A percentile compares a stretch with the other conserved stretches of the same genome.
phyloP scores from a whole-genome alignment of 352 stramenopile genomes.

The Pseudoperonospora humuli region DNA sequence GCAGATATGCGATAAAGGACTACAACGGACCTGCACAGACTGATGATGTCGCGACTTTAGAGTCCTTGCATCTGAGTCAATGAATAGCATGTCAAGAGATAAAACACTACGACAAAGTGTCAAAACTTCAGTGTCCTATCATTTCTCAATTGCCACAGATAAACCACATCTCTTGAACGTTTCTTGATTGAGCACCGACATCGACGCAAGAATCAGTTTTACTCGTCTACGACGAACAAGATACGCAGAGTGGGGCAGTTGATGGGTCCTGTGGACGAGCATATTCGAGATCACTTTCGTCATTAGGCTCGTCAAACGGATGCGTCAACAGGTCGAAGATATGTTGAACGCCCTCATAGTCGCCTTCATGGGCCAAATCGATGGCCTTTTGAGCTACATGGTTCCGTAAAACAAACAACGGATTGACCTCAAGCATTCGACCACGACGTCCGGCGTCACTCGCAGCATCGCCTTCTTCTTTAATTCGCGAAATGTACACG shows the following conservation, averaged over 20 bases:
- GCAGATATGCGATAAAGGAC: too few species aligned
- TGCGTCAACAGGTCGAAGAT: constrained; percentile 65
- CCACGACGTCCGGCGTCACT: constrained; percentile 27
- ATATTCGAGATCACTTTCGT: constrained; percentile 35
- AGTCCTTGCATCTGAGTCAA: too few species aligned
- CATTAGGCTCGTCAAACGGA: constrained; percentile 49
- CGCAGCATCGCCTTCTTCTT: constrained; percentile 31
- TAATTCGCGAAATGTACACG: constrained; percentile 38
- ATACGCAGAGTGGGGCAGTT: constrained; percentile 56
- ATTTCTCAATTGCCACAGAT: too few species aligned
- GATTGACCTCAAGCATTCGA: constrained; percentile 65
- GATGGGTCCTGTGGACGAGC: constrained; percentile 44
- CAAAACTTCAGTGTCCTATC: too few species aligned
- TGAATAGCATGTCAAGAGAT: too few species aligned
- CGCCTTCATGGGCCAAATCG: constrained; percentile 56
- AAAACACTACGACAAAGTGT: too few species aligned
- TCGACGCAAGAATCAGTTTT: too few species aligned
- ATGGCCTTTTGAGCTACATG: constrained; percentile 87
- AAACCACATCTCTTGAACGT: too few species aligned
- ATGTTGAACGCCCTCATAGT: constrained; percentile 56
- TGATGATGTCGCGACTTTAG: too few species aligned
- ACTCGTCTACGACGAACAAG: constrained; percentile 69
- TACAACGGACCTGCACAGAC: too few species aligned
- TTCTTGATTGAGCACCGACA: too few species aligned
- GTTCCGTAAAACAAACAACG: constrained; percentile 83